Percentiles rank a stretch among this genome's conserved stretches.
phyloP scores from a whole-genome alignment of 495 filamentous ascomycete species.

The Neurospora intermedia region DNA sequence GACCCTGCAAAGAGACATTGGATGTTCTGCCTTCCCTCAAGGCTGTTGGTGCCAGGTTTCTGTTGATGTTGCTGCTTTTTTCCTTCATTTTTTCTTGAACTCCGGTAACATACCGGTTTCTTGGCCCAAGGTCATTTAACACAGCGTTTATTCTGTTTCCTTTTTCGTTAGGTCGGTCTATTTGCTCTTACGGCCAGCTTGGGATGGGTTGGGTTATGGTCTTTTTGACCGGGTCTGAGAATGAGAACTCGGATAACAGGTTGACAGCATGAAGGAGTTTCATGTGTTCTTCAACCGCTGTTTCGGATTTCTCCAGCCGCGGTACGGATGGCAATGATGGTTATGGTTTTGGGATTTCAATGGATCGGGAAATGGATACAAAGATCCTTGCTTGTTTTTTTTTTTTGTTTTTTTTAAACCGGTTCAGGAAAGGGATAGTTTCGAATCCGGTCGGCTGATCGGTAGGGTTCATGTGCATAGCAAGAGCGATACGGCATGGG shows the following conservation, averaged over 20 bases:
- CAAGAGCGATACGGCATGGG: background rate
- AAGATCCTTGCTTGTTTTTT: background rate
- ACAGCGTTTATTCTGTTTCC: background rate
- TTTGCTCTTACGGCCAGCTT: background rate
- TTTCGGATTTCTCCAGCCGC: background rate
- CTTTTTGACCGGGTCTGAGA: background rate
- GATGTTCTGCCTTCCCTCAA: background rate
- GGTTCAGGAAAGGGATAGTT: background rate
- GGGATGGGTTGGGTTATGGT: background rate
- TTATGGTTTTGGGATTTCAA: background rate
- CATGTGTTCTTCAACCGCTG: background rate
- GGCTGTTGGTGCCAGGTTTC: background rate
- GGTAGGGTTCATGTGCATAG: background rate
- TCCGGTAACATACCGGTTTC: background rate
- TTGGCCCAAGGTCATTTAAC: constrained; percentile 1
- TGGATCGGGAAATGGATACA: background rate
- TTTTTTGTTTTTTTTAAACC: too few relatives aligned
- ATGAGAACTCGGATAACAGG: background rate
- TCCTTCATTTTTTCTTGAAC: too few relatives aligned
- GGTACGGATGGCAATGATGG: background rate
- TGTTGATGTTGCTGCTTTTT: background rate
- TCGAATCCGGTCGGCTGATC: background rate
- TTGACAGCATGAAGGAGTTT: background rate
- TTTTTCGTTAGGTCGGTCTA: background rate
- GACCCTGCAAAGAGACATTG: background rate